phyloP scores from a whole-genome alignment of 768 basidiomycete species.

The Suillus bovinus region DNA sequence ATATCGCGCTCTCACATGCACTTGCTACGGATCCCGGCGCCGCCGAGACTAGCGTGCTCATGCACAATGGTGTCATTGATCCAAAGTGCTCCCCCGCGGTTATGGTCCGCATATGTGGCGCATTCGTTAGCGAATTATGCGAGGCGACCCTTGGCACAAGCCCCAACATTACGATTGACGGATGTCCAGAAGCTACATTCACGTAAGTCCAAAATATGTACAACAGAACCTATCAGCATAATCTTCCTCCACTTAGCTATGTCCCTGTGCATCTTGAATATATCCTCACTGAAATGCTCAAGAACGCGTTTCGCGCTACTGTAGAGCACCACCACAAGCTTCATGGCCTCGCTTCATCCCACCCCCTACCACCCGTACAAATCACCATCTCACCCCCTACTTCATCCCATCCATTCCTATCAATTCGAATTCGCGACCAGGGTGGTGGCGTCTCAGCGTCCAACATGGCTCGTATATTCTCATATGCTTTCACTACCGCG shows the following conservation, averaged over 20 bases:
- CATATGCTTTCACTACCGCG: constrained; percentile 90
- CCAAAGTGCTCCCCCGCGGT: constrained; percentile 66
- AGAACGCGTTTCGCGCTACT: constrained; percentile 89
- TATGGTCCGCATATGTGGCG: constrained; percentile 78
- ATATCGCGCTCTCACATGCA: constrained; percentile 79
- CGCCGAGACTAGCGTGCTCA: constrained; percentile 23
- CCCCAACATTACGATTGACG: constrained; percentile 71
- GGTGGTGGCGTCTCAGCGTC: constrained; percentile 80
- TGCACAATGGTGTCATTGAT: constrained; percentile 73
- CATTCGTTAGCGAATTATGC: constrained; percentile 83
- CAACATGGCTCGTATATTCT: constrained; percentile 80
- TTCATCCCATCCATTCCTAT: constrained; percentile 51
- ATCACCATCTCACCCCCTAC: constrained; percentile 68
- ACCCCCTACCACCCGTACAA: constrained; percentile 57
- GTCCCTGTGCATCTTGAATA: constrained; percentile 91
- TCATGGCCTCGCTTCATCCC: constrained; percentile 34
- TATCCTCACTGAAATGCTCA: constrained; percentile 86
- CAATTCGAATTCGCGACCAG: constrained; percentile 80
- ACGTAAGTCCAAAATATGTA: constrained; percentile 51
- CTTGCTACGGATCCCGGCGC: constrained; percentile 39
- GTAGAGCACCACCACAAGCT: constrained; percentile 68
- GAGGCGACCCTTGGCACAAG: constrained; percentile 78
- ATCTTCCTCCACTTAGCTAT: constrained; percentile 49
- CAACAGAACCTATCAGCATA: not conserved
- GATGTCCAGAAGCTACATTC: constrained; percentile 69